Percentiles rank a stretch among this genome's conserved stretches.
phyloP scores from a whole-genome alignment of 2,329 filamentous ascomycete species.

The Biscogniauxia marginata region DNA sequence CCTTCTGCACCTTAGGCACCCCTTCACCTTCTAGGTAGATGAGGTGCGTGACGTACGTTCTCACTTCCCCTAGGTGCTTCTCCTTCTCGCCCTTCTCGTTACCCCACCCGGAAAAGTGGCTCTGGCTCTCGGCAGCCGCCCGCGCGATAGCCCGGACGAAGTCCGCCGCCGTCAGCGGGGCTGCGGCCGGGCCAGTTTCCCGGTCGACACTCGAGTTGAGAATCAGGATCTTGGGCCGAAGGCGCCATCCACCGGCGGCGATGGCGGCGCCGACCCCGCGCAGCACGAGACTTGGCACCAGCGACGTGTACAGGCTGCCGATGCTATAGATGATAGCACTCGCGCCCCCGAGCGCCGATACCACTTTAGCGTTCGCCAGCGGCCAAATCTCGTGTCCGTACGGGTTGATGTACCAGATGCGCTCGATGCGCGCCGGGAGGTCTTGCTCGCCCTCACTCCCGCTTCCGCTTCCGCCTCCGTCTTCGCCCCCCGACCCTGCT shows the following conservation, averaged over 20 bases:
- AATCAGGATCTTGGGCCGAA: slow-evolving; percentile 74
- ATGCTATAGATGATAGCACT: slow-evolving; percentile 84
- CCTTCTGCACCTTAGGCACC: slow-evolving; percentile 68
- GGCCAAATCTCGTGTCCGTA: slow-evolving; percentile 96
- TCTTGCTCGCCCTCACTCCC: slow-evolving; percentile 43
- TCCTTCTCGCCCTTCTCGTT: slow-evolving; percentile 10
- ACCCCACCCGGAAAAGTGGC: slow-evolving; percentile 35
- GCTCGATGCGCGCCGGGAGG: slow-evolving; percentile 71
- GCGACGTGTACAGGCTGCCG: slow-evolving; percentile 87
- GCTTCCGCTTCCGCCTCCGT: slow-evolving; percentile 41
- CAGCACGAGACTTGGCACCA: slow-evolving; percentile 80
- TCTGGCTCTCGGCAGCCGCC: slow-evolving; percentile 69
- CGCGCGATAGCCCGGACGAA: slow-evolving; percentile 79
- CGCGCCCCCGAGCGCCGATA: slow-evolving; percentile 64
- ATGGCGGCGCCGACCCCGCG: slow-evolving; percentile 68
- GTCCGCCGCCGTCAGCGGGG: slow-evolving; percentile 71
- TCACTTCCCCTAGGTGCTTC: slow-evolving; percentile 42
- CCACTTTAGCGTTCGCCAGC: slow-evolving; percentile 75
- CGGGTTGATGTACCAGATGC: slow-evolving; percentile 97
- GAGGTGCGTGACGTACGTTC: slow-evolving; percentile 76
- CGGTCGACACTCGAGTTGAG: slow-evolving; percentile 82
- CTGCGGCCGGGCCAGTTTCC: slow-evolving; percentile 71
- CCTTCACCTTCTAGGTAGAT: slow-evolving; percentile 73
- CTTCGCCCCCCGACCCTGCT: slow-evolving; percentile 14
- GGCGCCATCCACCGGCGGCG: slow-evolving; percentile 20